phyloP scores from a whole-genome alignment of 495 filamentous ascomycete species.

The Parachaetomium inaequale region DNA sequence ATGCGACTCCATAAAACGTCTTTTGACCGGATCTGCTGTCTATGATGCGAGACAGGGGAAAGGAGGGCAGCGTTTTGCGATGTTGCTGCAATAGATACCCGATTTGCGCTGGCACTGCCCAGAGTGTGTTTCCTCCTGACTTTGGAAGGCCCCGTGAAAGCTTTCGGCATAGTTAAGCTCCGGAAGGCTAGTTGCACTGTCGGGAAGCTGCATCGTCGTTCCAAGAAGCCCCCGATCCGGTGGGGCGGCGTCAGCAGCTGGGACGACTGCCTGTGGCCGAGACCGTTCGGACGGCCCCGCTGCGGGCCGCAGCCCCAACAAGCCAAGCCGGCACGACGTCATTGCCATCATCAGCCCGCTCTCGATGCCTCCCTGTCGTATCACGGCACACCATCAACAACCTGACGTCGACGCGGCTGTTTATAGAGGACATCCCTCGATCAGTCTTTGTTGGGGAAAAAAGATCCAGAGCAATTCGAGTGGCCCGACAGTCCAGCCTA shows the following conservation, averaged over 20 bases:
- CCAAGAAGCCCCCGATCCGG: not conserved
- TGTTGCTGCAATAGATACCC: conserved; percentile 10
- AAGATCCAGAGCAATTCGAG: not conserved
- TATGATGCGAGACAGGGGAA: not conserved
- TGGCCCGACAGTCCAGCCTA: not conserved
- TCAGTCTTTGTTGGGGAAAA: not conserved
- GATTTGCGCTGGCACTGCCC: conserved; percentile 1
- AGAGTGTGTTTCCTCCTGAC: not conserved
- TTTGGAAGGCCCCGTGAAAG: not conserved
- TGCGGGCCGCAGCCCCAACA: not conserved
- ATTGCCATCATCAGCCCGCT: not conserved
- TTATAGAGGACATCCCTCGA: not conserved
- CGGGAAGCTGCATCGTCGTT: not conserved
- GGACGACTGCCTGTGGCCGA: not conserved
- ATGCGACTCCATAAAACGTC: conserved; percentile 10
- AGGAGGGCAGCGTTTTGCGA: not conserved
- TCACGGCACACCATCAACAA: not conserved
- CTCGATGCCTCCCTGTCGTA: not conserved
- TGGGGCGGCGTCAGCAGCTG: not conserved
- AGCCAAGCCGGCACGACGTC: conserved; percentile 15
- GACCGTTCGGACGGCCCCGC: conserved; percentile 14
- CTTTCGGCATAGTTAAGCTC: not conserved
- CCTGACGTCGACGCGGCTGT: not conserved
- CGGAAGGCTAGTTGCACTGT: not conserved
- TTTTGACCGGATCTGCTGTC: not conserved